Evolutionary conservation across 495 filamentous ascomycete genomes (phyloP).

Genomic region (Aspergillus coremiiformis): DNA sequence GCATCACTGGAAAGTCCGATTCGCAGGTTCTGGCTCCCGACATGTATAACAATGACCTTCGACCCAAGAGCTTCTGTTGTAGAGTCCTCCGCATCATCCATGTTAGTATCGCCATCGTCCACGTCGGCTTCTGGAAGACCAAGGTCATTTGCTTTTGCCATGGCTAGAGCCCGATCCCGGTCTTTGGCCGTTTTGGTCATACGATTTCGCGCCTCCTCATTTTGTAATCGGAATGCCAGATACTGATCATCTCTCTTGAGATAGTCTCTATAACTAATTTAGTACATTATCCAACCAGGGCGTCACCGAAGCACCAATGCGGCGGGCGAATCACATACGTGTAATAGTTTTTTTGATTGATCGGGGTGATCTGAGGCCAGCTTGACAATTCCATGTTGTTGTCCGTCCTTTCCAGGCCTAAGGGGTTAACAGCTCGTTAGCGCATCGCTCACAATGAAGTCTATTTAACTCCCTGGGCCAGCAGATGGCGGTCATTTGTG

Average conservation of each 20-base stretch:
- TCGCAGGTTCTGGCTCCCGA: constrained; percentile 94
- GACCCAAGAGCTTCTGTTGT: constrained; percentile 63
- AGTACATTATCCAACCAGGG: not conserved
- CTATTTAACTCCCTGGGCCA: too few species aligned
- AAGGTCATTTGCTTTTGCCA: constrained; percentile 44
- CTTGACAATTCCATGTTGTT: constrained; percentile 92
- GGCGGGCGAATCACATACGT: constrained; percentile 56
- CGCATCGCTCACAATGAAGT: not conserved
- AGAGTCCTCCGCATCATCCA: constrained; percentile 52
- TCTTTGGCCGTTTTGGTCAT: constrained; percentile 81
- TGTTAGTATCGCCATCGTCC: constrained; percentile 52
- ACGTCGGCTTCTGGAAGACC: constrained; percentile 43
- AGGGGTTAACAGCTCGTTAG: not conserved
- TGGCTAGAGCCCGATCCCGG: constrained; percentile 73
- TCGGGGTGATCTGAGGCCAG: constrained; percentile 86
- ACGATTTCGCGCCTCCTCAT: constrained; percentile 68
- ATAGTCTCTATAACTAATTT: constrained; percentile 59
- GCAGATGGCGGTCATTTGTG: not conserved
- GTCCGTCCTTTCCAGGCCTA: constrained; percentile 90
- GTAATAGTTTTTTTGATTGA: constrained; percentile 99
- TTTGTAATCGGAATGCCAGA: constrained; percentile 76
- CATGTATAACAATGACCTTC: constrained; percentile 90
- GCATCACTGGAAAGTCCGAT: constrained; percentile 93
- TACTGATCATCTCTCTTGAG: constrained; percentile 97
- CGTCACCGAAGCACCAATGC: not conserved